phyloP scores from a whole-genome alignment of 164 flowering plant species.

The Annona cherimola region DNA sequence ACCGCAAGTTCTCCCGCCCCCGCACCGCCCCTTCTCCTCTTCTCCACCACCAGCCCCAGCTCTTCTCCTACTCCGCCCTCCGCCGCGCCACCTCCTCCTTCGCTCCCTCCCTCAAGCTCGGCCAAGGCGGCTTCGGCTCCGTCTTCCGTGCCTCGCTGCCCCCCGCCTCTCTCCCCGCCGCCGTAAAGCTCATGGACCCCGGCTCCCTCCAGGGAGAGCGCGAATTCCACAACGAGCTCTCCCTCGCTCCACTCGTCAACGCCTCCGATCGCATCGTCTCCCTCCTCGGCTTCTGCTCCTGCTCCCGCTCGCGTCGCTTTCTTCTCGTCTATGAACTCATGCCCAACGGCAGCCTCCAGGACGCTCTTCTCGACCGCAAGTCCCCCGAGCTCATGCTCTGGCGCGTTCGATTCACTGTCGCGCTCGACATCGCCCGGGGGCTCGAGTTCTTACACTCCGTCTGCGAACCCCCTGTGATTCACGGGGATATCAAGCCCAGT shows the following conservation, averaged over 20 bases:
- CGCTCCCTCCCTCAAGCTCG: conserved; percentile 55
- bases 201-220: conserved; percentile 80
- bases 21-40: conserved; percentile 60
- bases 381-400: conserved; percentile 62
- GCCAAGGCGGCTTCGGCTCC: conserved; percentile 92
- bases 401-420: conserved; percentile 47
- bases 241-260: conserved; percentile 38
- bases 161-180: conserved; percentile 31
- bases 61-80: conserved; percentile 58
- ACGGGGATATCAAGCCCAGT: conserved; percentile 92
- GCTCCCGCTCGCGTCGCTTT: conserved; percentile 31
- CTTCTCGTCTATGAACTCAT: conserved; percentile 72
- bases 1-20: conserved; percentile 43
- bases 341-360: conserved; percentile 80
- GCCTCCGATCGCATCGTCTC: conserved; percentile 37
- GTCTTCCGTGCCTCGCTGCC: conserved; percentile 56
- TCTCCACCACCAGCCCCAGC: conserved; percentile 35
- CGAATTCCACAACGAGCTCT: conserved; percentile 83
- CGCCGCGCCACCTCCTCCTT: conserved; percentile 70
- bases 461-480: conserved; percentile 74
- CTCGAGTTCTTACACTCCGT: conserved; percentile 51
- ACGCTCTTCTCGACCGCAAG: conserved; percentile 60
- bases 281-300: conserved; percentile 51
- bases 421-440: conserved; percentile 49
- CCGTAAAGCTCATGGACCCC: conserved; percentile 73